Evolutionary conservation across 305 asterid genomes (phyloP).

Genomic region (Vinca major): DNA sequence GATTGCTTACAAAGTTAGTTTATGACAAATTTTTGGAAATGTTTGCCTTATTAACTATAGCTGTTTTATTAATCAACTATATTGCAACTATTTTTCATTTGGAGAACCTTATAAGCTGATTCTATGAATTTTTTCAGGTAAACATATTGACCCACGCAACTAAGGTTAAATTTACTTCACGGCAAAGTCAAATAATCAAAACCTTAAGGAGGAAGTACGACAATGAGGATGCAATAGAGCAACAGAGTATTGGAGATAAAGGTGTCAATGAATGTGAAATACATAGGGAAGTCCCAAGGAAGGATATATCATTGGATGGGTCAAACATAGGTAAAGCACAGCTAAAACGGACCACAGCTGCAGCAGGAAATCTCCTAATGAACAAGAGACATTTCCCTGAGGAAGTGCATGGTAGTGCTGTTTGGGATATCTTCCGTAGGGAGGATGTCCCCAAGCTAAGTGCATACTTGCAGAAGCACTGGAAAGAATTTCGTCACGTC

Average conservation of each 20-base stretch:
- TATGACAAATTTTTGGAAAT: background rate
- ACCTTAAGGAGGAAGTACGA: constrained; percentile 26
- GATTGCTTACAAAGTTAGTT: background rate
- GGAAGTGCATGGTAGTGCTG: constrained; percentile 42
- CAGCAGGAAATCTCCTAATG: no score
- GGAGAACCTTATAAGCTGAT: constrained; percentile 11
- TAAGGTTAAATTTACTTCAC: constrained; percentile 27
- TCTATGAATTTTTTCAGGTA: constrained; percentile 43
- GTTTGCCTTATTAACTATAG: background rate
- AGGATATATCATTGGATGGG: constrained; percentile 3
- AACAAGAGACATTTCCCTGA: no score
- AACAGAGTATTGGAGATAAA: constrained; percentile 13
- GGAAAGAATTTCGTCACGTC: constrained; percentile 46
- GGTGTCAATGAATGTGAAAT: constrained; percentile 14
- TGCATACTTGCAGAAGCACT: constrained; percentile 50
- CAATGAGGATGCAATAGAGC: constrained; percentile 17
- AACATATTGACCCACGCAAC: constrained; percentile 62
- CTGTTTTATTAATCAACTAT: background rate
- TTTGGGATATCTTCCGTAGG: constrained; percentile 81
- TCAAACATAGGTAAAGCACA: background rate
- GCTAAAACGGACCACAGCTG: background rate
- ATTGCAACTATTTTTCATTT: background rate
- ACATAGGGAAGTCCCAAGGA: background rate
- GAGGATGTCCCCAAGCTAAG: constrained; percentile 59
- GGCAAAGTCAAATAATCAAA: constrained; percentile 24